Conservation (phyloP, 768 basidiomycete genomes). For the Tulasnella sp. region DNA sequence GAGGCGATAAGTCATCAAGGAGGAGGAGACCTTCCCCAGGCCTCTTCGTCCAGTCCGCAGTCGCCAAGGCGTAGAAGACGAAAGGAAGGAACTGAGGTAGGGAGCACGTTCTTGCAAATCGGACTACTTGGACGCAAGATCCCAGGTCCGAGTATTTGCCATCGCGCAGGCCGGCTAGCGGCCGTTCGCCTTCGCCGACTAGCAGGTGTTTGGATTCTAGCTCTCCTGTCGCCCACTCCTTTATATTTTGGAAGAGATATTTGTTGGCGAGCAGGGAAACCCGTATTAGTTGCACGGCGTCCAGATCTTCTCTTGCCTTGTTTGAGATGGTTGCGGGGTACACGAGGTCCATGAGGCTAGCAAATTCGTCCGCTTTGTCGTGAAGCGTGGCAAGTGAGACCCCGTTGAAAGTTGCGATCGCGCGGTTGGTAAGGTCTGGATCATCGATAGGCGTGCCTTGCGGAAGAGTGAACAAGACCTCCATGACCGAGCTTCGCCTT, state of each 20-base stretch:
- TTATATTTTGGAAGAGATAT: not conserved
- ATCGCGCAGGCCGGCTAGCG: too few species aligned
- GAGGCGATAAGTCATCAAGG: not conserved
- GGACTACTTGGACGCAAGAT: not conserved
- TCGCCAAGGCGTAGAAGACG: not conserved
- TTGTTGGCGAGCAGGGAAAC: not conserved
- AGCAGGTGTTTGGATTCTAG: not conserved
- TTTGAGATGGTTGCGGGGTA: not conserved
- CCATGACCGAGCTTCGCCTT: not conserved
- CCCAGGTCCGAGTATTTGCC: not conserved
- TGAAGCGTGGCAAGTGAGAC: not conserved
- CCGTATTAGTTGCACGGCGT: not conserved
- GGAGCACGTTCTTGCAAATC: not conserved
- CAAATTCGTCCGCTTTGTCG: conserved; percentile 14
- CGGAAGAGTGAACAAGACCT: not conserved
- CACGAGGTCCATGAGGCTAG: not conserved
- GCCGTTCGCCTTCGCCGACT: not conserved
- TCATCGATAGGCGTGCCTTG: not conserved
- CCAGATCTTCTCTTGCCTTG: not conserved
- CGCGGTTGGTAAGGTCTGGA: not conserved
- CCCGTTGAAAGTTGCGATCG: not conserved
- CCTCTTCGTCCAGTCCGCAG: not conserved
- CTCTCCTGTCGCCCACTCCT: not conserved
- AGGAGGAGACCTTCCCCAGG: not conserved
- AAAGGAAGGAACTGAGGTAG: conserved; percentile 3